Conservation (phyloP, 2,329 filamentous ascomycete genomes). For the Sarocladium brachiariae region DNA sequence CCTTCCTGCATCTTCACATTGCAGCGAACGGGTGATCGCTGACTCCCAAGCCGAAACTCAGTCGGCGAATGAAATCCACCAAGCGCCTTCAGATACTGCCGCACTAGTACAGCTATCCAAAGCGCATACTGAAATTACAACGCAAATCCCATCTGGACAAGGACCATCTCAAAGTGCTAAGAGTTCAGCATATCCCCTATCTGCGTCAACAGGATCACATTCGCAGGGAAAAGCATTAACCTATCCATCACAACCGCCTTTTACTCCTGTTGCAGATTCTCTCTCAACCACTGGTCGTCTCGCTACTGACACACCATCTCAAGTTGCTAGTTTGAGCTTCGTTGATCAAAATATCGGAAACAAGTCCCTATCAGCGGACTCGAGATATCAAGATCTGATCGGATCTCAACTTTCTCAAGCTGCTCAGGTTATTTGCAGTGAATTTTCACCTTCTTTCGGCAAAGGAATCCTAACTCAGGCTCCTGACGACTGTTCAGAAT, state of each 20-base stretch:
- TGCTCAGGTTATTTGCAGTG: neutral
- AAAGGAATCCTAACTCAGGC: neutral
- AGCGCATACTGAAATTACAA: neutral
- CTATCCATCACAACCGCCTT: conserved; percentile 3
- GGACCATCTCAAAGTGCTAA: neutral
- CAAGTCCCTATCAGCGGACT: neutral
- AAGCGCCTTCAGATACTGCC: neutral
- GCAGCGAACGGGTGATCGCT: neutral
- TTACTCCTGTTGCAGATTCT: neutral
- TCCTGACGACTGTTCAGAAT: neutral
- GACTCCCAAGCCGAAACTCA: neutral
- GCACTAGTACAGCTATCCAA: neutral
- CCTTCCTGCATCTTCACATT: neutral
- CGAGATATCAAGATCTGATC: neutral
- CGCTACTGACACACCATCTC: conserved; percentile 9
- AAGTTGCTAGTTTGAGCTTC: neutral
- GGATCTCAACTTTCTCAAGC: conserved; percentile 5
- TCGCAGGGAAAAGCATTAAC: neutral
- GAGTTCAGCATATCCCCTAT: neutral
- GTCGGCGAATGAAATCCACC: neutral
- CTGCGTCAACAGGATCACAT: neutral
- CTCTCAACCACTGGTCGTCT: neutral
- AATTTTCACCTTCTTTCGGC: neutral
- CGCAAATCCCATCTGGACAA: conserved; percentile 4
- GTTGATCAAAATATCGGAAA: neutral